Evolutionary conservation across 2,329 filamentous ascomycete genomes (phyloP), one percentile per base, ranked within the genome.

Genomic region (Botrytis aclada): DNA sequence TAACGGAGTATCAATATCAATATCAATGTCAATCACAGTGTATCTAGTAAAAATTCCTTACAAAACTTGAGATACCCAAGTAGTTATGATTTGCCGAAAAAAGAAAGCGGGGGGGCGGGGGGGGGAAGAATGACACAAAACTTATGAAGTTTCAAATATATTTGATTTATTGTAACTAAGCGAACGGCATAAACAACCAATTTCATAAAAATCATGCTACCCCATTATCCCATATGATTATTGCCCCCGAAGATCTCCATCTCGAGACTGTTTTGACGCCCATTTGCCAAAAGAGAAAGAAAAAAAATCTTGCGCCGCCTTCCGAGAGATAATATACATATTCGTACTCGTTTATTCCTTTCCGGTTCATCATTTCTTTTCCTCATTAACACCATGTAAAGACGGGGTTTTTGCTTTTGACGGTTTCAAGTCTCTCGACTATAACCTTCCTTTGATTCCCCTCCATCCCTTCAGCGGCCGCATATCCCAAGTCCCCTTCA

Each of bases 321-420:
- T 70, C 47, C 56, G 34, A 70, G 62, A 20, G 39, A 69, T 70
- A 56, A 67, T 74, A 66, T 66, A 74, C 62, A 65, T 54, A 54
- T 56, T 39, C 61, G 45, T 51, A 71, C 47, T 64, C 16, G 47
- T 67, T 61, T 32, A 29, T 56, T n/a, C 65, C 54, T n/a, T 69
- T 56, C n/a, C 65, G 47, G 45, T n/a, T n/a, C 34, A 29, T 69
- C 54, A 61, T 62, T 72, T 64, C 39, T 29, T 61, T 41, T 64
- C n/a, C 69, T 43, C 39, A 73, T 84, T 84, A 98, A 85, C 96
- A 99, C 93, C 96, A 99, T 62, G 93, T 97, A 83, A 99, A 99
- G 45, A 99, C 94, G 2, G 96, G 96, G 81, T 97, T 97, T 81
- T 92, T 92, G 80, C 91, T 93, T 86, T 98, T 98, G 75, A 99